A percentile compares a stretch with the other conserved stretches of the same genome.
Conservation (phyloP, 805 yeast species). For the Ogataea sp. region DNA sequence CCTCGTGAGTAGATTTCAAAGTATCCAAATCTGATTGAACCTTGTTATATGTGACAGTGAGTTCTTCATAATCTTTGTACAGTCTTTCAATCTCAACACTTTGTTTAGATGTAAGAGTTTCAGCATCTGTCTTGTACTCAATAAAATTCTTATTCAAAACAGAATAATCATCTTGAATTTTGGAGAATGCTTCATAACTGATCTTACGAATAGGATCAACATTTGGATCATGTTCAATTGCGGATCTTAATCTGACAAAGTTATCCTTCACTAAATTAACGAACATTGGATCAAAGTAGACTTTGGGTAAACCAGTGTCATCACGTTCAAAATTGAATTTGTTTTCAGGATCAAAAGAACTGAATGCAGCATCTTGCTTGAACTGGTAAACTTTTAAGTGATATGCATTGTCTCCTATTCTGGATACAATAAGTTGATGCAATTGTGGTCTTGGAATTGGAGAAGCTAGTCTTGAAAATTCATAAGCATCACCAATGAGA, state of each 20-base stretch:
- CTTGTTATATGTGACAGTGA: conserved; percentile 19
- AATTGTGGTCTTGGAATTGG: conserved; percentile 55
- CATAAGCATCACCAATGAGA: conserved; percentile 71
- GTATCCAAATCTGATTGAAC: conserved; percentile 25
- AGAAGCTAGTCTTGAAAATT: conserved; percentile 57
- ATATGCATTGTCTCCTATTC: conserved; percentile 79
- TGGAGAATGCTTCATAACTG: conserved; percentile 52
- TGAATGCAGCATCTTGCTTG: conserved; percentile 48
- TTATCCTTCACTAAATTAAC: conserved; percentile 64
- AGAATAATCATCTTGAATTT: conserved; percentile 29
- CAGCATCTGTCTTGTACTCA: conserved; percentile 11
- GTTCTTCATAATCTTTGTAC: conserved; percentile 22
- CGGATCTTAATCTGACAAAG: conserved; percentile 53
- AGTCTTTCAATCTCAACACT: conserved; percentile 14
- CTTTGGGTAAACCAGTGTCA: conserved; percentile 80
- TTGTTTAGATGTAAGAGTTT: conserved; percentile 10
- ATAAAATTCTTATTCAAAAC: conserved; percentile 10
- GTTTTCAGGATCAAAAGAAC: conserved; percentile 45
- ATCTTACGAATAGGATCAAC: conserved; percentile 62
- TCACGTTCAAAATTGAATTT: conserved; percentile 50
- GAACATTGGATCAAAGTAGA: conserved; percentile 61
- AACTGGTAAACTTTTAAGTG: conserved; percentile 66
- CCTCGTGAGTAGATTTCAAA: conserved; percentile 20
- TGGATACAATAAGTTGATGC: conserved; percentile 52
- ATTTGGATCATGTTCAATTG: conserved; percentile 67